Base-by-base conservation (phyloP, 1,139 yeast species). In the Lodderomyces elongisporus region DNA sequence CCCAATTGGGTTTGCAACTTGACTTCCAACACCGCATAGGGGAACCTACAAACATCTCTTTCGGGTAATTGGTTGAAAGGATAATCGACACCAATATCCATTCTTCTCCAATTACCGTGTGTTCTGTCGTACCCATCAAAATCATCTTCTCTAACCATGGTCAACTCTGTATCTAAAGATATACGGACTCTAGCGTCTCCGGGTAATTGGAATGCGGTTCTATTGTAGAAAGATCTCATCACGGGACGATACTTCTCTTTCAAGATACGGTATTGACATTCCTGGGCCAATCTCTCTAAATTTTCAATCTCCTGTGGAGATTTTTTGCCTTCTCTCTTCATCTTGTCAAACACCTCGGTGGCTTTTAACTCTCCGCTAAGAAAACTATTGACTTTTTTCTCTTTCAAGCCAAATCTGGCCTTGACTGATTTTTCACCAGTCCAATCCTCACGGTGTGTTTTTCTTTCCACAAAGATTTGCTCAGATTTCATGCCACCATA, bases 111-210 rank as follows among this genome's bases (percentile, higher is more conserved):
- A 62, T 91, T 91, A 27, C 81, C 82, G 47, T 85, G 73, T 3
- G 97, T 87, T 58, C 98, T 78, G 55, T 88, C 94, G 41, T 69
- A 60, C 23, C 96, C 96, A 58, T 91, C 98, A 54, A 91, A 91
- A 57, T 91, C 81, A 58, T 91, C 98, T 62, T 91, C 98, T 58
- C 98, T 81, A 28, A 89, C 88, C 96, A 91, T 85, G 17, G 94
- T 70, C 46, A 91, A 74, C 60, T 91, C 97, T 1, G 98, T 89
- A 57, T 91, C 98, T 45, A 91, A 77, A 32, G 97, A 91, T 45
- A 93, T 91, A 70, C 98, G 88, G 31, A 91, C 98, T 55, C 98
- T 78, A 3, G 98, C 98, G 60, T 91, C 98, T 41, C 98, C 98
- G 3, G 98, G 98, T 39, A 91, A 75, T 64, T 91, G 98, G 75